Conservation (phyloP, 2,329 filamentous ascomycete genomes). For the Fusarium mexicanum region DNA sequence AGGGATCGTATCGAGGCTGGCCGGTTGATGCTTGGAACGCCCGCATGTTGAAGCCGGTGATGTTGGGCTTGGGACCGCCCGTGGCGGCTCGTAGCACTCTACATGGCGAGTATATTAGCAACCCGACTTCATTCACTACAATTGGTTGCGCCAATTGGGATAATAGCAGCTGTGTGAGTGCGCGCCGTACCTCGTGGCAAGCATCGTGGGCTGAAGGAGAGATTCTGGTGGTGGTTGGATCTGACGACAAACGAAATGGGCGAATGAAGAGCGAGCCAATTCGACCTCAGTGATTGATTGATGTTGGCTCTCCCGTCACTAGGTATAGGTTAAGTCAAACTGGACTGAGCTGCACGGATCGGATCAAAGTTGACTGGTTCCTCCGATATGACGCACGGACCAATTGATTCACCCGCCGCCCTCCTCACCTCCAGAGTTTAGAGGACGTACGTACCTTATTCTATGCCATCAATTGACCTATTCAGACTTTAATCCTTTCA, state of each 20-base stretch:
- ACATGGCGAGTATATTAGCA: slow-evolving; percentile 28
- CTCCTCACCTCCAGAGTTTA: slow-evolving; percentile 32
- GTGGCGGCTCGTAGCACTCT: slow-evolving; percentile 62
- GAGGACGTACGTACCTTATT: slow-evolving; percentile 1
- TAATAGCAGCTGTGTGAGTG: background rate
- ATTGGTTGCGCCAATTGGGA: slow-evolving; percentile 13
- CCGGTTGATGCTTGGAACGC: slow-evolving; percentile 79
- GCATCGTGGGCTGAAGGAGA: slow-evolving; percentile 46
- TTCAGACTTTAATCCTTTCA: slow-evolving; percentile 14
- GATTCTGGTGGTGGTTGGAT: slow-evolving; percentile 40
- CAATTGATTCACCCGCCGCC: slow-evolving; percentile 23
- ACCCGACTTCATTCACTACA: background rate
- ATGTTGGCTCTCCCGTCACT: slow-evolving; percentile 10
- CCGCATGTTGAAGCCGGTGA: slow-evolving; percentile 91
- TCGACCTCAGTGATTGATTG: slow-evolving; percentile 35
- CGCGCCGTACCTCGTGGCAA: slow-evolving; percentile 51
- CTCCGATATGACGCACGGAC: slow-evolving; percentile 38
- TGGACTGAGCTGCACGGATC: slow-evolving; percentile 8
- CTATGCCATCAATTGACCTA: slow-evolving; percentile 23
- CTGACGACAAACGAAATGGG: slow-evolving; percentile 44
- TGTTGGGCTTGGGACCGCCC: slow-evolving; percentile 70
- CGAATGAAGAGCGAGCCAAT: slow-evolving; percentile 46
- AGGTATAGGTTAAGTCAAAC: slow-evolving; percentile 7
- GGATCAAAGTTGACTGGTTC: slow-evolving; percentile 39
- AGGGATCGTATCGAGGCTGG: slow-evolving; percentile 70